Percentiles rank a stretch among this genome's conserved stretches.
Conservation (phyloP, 106 monocot species). For the Dendrobium nobile region DNA sequence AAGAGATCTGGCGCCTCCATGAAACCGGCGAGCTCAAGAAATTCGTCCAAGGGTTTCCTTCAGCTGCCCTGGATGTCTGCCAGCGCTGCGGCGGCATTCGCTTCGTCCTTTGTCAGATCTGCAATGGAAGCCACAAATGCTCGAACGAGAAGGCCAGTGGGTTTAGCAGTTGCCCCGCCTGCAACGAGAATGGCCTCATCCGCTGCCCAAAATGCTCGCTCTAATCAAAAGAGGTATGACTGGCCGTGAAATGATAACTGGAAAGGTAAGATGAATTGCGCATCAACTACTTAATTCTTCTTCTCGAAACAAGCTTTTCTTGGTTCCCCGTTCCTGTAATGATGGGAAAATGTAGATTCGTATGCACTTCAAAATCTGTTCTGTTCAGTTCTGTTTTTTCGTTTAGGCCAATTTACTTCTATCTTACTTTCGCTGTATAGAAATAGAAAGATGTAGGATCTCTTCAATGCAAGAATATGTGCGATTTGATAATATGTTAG, state of each 20-base stretch:
- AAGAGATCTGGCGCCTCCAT: constrained; percentile 8
- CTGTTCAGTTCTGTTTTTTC: background rate
- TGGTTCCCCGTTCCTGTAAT: background rate
- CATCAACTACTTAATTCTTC: background rate
- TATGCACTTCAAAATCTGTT: background rate
- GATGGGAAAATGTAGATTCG: background rate
- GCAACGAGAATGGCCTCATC: constrained; percentile 12
- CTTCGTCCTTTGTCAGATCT: constrained; percentile 1
- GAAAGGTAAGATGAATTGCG: background rate
- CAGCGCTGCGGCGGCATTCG: background rate
- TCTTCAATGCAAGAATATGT: too few species aligned
- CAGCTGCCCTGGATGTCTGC: background rate
- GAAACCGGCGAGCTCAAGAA: constrained; percentile 14
- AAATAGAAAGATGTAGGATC: too few species aligned
- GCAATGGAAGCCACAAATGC: constrained; percentile 7
- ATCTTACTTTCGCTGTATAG: background rate
- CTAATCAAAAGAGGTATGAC: background rate
- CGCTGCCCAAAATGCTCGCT: constrained; percentile 5
- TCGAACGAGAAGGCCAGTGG: background rate
- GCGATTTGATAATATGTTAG: too few species aligned
- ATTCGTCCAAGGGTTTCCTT: background rate
- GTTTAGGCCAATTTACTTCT: background rate
- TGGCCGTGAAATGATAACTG: too few species aligned
- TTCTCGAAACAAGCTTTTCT: background rate
- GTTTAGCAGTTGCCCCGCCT: constrained; percentile 2